Evolutionary conservation across 495 filamentous ascomycete genomes (phyloP), one percentile per base, ranked within the genome.

Genomic region (Penicillium coprophilum): DNA sequence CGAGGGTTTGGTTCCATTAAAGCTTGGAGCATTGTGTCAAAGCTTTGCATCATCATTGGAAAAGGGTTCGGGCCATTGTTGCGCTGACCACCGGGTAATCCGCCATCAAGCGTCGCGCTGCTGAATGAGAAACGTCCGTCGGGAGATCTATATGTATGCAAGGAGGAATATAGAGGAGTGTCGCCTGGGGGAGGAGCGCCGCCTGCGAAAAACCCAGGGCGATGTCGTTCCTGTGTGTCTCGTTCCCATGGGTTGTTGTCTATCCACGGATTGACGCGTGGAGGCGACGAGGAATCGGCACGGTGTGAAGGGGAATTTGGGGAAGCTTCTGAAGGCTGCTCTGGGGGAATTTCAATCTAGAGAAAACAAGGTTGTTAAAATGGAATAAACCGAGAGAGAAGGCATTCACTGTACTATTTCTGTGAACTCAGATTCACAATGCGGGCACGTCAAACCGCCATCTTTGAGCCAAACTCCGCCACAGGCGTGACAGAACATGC

Each of bases 401-500:
- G 46, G 19, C 12, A 53, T 44, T 19, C 12, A 21, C 62, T 69
- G 31, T 68, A 77, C 92, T 56, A 96, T 93, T 73, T 98, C 91
- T 7, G 83, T 88, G 66, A 89, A 85, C 6, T 95, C 89, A n/a
- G 83, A 82, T 12, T 77, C 56, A 65, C 94, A 98, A 8, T 71
- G 64, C n/a, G 92, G 92, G 59, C 94, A 98, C 12, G 68, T 69
- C 48, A 96, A 70, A 32, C 80, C 82, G 58, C 87, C 79, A 62
- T 89, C 82, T 50, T 81, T 76, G 56, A 83, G 86, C 91, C 90
- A 97, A 62, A 96, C 87, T 44, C 87, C 77, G 36, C 79, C 62
- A 76, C 94, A 97, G 32, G 72, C 62, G 70, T 97, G 90, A 69
- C 94, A 98, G 64, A 80, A 89, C 45, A 96, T 85, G 20, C 91